Evolutionary conservation across 148 eudicot species (phyloP), one percentile per base, ranked within the genome.

Genomic region (Rhododendron ovatum): DNA sequence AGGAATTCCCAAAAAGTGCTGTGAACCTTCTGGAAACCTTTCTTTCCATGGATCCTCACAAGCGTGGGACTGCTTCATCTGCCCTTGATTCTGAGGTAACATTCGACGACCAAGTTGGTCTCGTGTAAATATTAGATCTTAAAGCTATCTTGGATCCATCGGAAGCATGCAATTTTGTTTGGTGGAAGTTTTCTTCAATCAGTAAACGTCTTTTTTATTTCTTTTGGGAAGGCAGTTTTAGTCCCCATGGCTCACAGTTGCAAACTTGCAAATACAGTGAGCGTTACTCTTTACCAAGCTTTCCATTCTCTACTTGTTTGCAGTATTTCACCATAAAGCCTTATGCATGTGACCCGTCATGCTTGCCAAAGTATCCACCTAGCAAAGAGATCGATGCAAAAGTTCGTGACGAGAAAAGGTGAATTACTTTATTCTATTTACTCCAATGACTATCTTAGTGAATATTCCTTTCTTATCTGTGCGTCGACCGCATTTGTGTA

Each of bases 341-440:
- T 26, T 93, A 92, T 80, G 94, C 98, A 65, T 94, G 99, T 78
- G 98, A 96, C 48, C 93, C 96, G 7, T 92, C 98, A 87, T 92
- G 92, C 90, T 85, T 96, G 90, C 98, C 99, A 4, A 95, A 92
- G 86, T 94, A 93, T 89, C 95, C 94, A 37, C 98, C 98, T 3
- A 93, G 88, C 82, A 95, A 96, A 85, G 99, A 96, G 90, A 92
- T 95, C 39, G 98, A 94, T 89, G 96, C 98, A 53, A 96, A 94
- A 82, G 77, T 87, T 82, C 91, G 95, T 22, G 98, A 94, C 39
- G 88, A 88, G 20, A 89, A 83, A 84, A 94, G 99, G 99, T 95
- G 88, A 85, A 43, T 43, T 45, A n/a, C 50, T 26, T 82, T 78
- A 67, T 83, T 77, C 35, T 85, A 39, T 18, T 12, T 78, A 11